These are phyloP conservation scores for Trichoderma gamsii DNA, from an alignment of 495 filamentous ascomycete genomes.

Conservation along the genomic window DNA sequence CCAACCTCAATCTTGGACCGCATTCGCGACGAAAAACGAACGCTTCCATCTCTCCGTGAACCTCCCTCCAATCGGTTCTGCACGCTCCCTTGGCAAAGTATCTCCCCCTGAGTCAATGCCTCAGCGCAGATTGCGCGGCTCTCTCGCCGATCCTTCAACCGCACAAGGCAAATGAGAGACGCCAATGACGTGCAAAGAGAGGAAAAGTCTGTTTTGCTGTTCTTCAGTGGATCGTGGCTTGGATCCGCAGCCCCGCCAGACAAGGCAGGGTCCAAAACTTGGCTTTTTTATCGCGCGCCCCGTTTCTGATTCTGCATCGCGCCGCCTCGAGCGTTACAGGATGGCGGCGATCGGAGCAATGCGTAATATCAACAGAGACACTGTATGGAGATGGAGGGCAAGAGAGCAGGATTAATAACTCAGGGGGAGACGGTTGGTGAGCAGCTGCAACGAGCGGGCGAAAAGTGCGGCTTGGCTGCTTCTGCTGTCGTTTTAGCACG, in stretches of 20 bases:
- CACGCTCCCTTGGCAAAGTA: no score
- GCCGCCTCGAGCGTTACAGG: conserved; percentile 6
- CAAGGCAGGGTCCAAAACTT: background rate
- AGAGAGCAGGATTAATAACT: background rate
- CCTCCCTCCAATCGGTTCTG: no score
- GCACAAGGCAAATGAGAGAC: background rate
- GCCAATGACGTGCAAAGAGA: background rate
- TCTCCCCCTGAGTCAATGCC: background rate
- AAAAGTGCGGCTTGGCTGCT: no score
- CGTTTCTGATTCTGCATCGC: background rate
- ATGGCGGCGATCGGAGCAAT: background rate
- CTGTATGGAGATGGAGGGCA: conserved; percentile 3
- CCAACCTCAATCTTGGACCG: no score
- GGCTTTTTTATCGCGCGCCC: background rate
- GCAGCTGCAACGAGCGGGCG: background rate
- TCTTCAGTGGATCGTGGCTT: background rate
- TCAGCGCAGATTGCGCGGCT: background rate
- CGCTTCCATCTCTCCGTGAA: no score
- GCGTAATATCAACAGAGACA: background rate
- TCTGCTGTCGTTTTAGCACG: no score
- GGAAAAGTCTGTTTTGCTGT: background rate
- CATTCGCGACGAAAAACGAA: no score
- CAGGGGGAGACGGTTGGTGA: background rate
- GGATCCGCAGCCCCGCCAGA: background rate
- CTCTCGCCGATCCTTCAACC: background rate